Evolutionary conservation across 441 rosid genomes (phyloP), one percentile per base, ranked within the genome.

Genomic region (Populus trichocarpa): DNA sequence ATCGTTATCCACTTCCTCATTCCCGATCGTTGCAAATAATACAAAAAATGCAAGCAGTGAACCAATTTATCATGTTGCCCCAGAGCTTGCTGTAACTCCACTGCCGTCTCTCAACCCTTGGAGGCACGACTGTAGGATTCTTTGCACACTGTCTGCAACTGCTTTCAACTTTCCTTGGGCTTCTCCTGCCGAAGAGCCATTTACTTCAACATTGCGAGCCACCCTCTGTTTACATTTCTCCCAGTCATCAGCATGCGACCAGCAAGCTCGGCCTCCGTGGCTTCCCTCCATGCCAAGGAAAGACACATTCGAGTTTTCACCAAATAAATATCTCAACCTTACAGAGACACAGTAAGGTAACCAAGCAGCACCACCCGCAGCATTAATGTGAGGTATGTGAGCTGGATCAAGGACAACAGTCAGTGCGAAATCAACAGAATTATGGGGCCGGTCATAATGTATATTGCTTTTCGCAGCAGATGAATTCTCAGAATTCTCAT

Each of bases 311-410:
- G 85, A 77, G 80, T 81, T 95, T 67, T 97, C 98, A 13, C 95
- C 92, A 66, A 92, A 97, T 12, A 88, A 88, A 81, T 93, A 90
- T 83, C 92, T 90, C 74, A 97, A 80, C 86, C 92, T 90, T 80
- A 92, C 98, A 0, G 97, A 93, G 64, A 95, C 98, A 77, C 99
- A 93, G 81, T 97, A 91, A 9, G 98, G 98, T 82, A 97, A 81
- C 99, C 98, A 97, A 18, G 99, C 99, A 71, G 98, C 99, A 81
- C 99, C 99, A 38, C 99, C 98, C 28, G 99, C 97, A 22, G 98
- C 90, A 67, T 91, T 92, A 65, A 92, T 87, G 57, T 86, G 87
- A 63, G 98, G 98, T 79, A 94, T 89, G 72, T 87, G 95, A n/a
- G 93, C 94, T 59, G 98, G 95, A 83, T 97, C 99, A 33, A 97